phyloP scores from a whole-genome alignment of 176 grass and related monocot genomes.

The Poa annua region DNA sequence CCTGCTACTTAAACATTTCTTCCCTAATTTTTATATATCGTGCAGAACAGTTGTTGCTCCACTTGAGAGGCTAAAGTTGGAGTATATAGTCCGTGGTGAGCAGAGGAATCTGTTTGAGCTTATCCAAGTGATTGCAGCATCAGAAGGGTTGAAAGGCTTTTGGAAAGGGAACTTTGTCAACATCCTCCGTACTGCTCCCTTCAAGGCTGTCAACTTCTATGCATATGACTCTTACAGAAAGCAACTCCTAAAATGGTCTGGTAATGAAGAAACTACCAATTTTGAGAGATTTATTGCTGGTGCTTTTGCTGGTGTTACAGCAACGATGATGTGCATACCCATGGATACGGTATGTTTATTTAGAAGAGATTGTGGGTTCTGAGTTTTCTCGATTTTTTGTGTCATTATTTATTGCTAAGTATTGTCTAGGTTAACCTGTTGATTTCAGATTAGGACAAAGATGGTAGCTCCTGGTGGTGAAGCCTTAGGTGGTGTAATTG shows the following conservation, averaged over 20 bases:
- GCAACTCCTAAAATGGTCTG: slow-evolving; percentile 75
- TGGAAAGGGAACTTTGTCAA: slow-evolving; percentile 98
- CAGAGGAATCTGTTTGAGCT: slow-evolving; percentile 87
- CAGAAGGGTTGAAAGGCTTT: slow-evolving; percentile 91
- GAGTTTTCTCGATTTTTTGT: background rate
- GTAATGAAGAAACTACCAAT: slow-evolving; percentile 90
- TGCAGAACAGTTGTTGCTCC: slow-evolving; percentile 97
- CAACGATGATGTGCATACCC: slow-evolving; percentile 82
- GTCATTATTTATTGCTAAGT: background rate
- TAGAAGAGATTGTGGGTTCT: background rate
- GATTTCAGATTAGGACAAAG: slow-evolving; percentile 88
- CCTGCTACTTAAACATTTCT: background rate
- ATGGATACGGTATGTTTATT: slow-evolving; percentile 89
- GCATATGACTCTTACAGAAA: slow-evolving; percentile 96
- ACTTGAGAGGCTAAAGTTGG: slow-evolving; percentile 94
- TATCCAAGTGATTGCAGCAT: slow-evolving; percentile 73
- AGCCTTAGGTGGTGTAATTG: slow-evolving; percentile 87
- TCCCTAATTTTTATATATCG: slow-evolving; percentile 39
- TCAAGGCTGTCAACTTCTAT: slow-evolving; percentile 97
- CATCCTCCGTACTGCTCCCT: slow-evolving; percentile 96
- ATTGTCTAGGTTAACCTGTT: slow-evolving; percentile 33
- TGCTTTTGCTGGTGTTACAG: slow-evolving; percentile 85
- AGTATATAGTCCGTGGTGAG: slow-evolving; percentile 95
- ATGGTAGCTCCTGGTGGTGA: slow-evolving; percentile 98
- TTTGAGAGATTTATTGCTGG: slow-evolving; percentile 97